Percentiles rank a stretch among this genome's conserved stretches.
phyloP scores from a whole-genome alignment of 2,329 filamentous ascomycete genomes.

The Thermoascus crustaceus region DNA sequence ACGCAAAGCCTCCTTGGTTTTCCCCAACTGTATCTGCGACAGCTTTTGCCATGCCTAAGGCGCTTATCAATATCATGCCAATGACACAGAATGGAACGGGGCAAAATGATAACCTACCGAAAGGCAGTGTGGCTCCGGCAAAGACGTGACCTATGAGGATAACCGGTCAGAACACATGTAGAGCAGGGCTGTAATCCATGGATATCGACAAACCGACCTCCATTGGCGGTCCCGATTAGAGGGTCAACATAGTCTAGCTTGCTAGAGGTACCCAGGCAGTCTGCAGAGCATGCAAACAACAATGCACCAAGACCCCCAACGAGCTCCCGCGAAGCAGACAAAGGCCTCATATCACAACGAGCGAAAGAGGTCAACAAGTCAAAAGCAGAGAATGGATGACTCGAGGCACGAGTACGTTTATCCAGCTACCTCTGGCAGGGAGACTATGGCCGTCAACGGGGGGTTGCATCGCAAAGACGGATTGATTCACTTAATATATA shows the following conservation, averaged over 20 bases:
- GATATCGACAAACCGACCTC: constrained; percentile 31
- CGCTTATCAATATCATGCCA: not conserved
- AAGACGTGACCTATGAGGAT: constrained; percentile 45
- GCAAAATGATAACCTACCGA: constrained; percentile 33
- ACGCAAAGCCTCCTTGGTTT: constrained; percentile 51
- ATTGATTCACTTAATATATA: no score
- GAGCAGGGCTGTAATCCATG: no score
- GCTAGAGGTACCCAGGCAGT: not conserved
- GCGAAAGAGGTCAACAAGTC: no score
- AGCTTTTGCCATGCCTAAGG: constrained; percentile 46
- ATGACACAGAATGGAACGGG: not conserved
- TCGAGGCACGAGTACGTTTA: no score
- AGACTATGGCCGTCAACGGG: no score
- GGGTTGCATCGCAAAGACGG: no score
- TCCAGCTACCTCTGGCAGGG: no score
- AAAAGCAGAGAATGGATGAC: no score
- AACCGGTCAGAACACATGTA: not conserved
- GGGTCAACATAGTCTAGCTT: constrained; percentile 40
- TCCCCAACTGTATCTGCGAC: constrained; percentile 46
- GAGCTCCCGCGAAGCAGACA: no score
- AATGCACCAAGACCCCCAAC: no score
- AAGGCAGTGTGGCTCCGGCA: constrained; percentile 48
- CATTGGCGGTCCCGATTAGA: constrained; percentile 48
- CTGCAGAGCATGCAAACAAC: not conserved
- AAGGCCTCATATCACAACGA: no score